Conservation (phyloP, 257 asterid genomes). For the Solanum sejunctum region DNA sequence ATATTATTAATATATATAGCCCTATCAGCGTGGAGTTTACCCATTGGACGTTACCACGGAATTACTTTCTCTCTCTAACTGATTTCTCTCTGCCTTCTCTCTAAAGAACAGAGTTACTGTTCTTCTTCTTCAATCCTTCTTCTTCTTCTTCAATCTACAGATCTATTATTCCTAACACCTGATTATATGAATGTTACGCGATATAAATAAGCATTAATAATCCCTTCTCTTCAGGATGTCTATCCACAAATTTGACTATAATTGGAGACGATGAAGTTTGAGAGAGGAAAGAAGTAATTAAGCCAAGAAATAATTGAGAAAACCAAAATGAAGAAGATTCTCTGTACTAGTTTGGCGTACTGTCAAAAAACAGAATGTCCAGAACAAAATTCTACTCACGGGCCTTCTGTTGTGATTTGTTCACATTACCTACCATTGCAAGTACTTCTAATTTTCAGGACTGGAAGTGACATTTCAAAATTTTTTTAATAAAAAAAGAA, state of each 20-base stretch:
- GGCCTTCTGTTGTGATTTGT: neutral
- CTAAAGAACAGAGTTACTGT: no score
- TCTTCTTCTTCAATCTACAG: no score
- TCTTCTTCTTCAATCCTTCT: no score
- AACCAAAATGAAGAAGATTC: neutral
- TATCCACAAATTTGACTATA: neutral
- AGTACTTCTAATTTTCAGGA: neutral
- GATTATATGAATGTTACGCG: neutral
- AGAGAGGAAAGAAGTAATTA: neutral
- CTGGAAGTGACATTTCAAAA: neutral
- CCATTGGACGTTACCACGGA: no score
- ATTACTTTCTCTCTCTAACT: no score
- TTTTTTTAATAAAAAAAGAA: neutral
- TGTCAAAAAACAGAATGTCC: neutral
- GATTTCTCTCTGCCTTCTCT: no score
- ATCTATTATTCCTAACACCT: no score
- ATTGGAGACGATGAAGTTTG: neutral
- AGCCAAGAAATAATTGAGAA: neutral
- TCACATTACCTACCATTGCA: neutral
- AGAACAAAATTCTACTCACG: neutral
- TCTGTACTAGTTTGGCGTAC: neutral
- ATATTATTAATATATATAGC: no score
- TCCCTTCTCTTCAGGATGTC: neutral
- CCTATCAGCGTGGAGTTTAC: no score
- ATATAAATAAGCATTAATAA: neutral